Percentiles rank a stretch among this genome's conserved stretches.
Conservation (phyloP, 257 asterid genomes). For the Leonotis leonurus region DNA sequence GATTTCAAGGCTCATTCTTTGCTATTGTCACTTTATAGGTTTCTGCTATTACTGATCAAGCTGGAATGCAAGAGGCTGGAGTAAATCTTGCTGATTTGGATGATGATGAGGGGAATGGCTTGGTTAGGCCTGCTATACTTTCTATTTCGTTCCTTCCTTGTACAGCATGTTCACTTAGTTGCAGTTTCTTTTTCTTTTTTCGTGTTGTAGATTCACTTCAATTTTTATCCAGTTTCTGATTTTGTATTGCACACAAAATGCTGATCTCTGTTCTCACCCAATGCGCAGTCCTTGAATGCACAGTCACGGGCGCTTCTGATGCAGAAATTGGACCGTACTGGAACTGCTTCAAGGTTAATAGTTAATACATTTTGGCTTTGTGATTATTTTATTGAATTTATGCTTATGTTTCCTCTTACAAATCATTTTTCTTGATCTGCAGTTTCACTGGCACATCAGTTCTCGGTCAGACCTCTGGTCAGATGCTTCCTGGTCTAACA, state of each 20-base stretch:
- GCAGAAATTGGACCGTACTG: constrained; percentile 60
- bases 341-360: constrained; percentile 59
- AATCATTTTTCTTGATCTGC: constrained; percentile 19
- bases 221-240: constrained; percentile 1
- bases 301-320: constrained; percentile 53
- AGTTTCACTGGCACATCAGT: constrained; percentile 36
- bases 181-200: too few species aligned
- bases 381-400: neutral
- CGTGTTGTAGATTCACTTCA: too few species aligned
- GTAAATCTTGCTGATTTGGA: constrained; percentile 57
- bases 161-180: neutral
- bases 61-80: constrained; percentile 49
- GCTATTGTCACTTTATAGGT: constrained; percentile 32
- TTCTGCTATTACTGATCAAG: constrained; percentile 59
- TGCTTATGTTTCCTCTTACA: constrained; percentile 9
- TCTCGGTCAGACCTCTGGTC: constrained; percentile 36
- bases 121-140: constrained; percentile 42
- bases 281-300: constrained; percentile 58
- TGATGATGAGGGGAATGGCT: constrained; percentile 53
- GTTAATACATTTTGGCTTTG: constrained; percentile 1
- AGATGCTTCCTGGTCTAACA: constrained; percentile 32
- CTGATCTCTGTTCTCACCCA: constrained; percentile 16
- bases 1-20: too few species aligned
- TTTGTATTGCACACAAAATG: constrained; percentile 7
- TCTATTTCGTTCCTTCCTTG: neutral